Evolutionary conservation across 106 monocot genomes (phyloP).

Genomic region (Acorus gramineus): DNA sequence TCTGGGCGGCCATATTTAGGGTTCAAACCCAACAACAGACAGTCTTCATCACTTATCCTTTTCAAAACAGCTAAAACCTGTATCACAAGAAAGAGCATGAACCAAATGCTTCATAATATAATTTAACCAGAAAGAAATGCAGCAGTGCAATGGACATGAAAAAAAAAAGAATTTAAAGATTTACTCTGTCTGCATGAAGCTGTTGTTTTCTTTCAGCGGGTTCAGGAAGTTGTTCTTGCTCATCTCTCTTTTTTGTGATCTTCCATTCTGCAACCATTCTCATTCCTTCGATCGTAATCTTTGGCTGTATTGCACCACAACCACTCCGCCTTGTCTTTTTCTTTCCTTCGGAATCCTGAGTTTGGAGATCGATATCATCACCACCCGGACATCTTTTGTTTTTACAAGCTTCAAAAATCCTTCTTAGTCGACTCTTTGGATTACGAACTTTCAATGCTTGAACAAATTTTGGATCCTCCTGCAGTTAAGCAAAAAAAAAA

Average conservation of each 20-base stretch:
- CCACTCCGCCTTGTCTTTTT: constrained; percentile 80
- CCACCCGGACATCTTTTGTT: constrained; percentile 85
- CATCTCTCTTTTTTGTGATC: constrained; percentile 92
- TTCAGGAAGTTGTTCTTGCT: constrained; percentile 94
- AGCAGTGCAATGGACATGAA: not conserved
- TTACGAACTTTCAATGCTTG: constrained; percentile 89
- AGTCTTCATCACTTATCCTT: constrained; percentile 94
- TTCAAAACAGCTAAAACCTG: constrained; percentile 96
- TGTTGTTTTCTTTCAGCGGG: constrained; percentile 93
- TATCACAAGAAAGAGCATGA: not conserved
- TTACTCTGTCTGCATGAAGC: constrained; percentile 92
- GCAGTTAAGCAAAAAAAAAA: too few relatives aligned
- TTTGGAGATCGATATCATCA: constrained; percentile 87
- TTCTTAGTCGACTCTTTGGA: constrained; percentile 80
- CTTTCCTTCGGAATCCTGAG: constrained; percentile 72
- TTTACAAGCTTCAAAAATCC: constrained; percentile 98
- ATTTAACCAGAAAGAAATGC: not conserved
- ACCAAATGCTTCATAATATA: not conserved
- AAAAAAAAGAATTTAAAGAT: not conserved
- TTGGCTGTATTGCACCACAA: constrained; percentile 97
- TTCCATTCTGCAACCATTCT: constrained; percentile 99
- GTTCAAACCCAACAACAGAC: constrained; percentile 77
- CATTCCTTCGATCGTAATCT: constrained; percentile 95
- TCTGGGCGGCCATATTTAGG: constrained; percentile 98
- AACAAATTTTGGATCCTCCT: constrained; percentile 51